These are phyloP conservation scores for Chlorella sorokiniana DNA, from an alignment of 139 green algal species.

Conservation along the genomic window DNA sequence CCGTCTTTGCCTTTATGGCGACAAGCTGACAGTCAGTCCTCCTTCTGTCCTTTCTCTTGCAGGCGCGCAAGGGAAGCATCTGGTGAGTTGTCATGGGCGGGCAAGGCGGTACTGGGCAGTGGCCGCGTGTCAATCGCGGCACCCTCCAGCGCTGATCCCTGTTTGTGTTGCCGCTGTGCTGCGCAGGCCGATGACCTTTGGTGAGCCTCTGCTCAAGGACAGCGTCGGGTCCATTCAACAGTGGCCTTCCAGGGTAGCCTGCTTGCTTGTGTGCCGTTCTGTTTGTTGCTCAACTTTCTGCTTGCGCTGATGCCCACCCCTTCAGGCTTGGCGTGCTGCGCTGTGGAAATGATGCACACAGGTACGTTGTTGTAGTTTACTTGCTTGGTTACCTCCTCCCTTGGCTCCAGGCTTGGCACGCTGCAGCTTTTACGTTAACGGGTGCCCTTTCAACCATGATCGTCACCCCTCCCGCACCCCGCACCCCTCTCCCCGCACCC, in stretches of 20 bases:
- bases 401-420: background rate
- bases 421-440: background rate
- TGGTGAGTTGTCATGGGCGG: too few relatives aligned
- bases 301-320: background rate
- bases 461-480: background rate
- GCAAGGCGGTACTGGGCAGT: too few relatives aligned
- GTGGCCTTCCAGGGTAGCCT: too few relatives aligned
- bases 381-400: background rate
- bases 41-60: background rate
- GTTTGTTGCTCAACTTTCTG: background rate
- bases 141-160: too few relatives aligned
- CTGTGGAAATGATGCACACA: conserved; percentile 96
- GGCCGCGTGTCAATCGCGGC: too few relatives aligned
- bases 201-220: too few relatives aligned
- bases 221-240: too few relatives aligned
- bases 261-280: background rate
- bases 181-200: too few relatives aligned
- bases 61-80: background rate
- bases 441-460: background rate
- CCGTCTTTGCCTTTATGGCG: too few relatives aligned
- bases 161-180: too few relatives aligned
- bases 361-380: background rate
- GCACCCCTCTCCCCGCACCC: background rate
- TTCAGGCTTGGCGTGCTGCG: conserved; percentile 86
- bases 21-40: too few relatives aligned